Base-by-base conservation (phyloP, 257 asterid species). In the Phtheirospermum japonicum region DNA sequence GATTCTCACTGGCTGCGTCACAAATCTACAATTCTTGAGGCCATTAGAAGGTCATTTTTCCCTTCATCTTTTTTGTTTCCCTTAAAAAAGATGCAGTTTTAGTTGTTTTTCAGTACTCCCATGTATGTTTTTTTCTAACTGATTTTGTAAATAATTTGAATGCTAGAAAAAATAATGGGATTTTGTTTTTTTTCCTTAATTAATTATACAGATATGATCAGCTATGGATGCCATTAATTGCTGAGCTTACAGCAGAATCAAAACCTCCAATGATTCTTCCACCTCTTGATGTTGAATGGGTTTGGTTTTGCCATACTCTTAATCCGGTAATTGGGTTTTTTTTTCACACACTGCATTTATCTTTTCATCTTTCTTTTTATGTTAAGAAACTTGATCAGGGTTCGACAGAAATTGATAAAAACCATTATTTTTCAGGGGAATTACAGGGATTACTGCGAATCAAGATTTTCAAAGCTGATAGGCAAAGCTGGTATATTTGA, bases 271-370 rank as follows among this genome's bases (percentile, higher is more conserved):
- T 83, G 90, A 52, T 91, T 79, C 90, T 86, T 32, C 98, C 97
- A 48, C 98, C 98, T 63, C 76, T 88, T 74, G 98, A 91, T 76
- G 71, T 91, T 73, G 97, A 91, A 69, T 91, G 96, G 96, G 86
- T 88, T 73, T 91, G 98, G 98, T 88, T 68, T 66, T 88, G 95
- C 67, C 98, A 91, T 74, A 72, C 97, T 57, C 83, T 91, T 67
- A 77, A 81, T 68, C 82, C 81, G 72, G 97, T 48, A 48, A 48
- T 16, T 48, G 11, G 11, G 11, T n/a, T n/a, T n/a, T n/a, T n/a
- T n/a, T n/a, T n/a, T n/a, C n/a, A n/a, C n/a, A n/a, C n/a, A n/a
- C n/a, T n/a, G n/a, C n/a, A n/a, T n/a, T n/a, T n/a, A n/a, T n/a
- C n/a, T n/a, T n/a, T n/a, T n/a, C n/a, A n/a, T n/a, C n/a, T n/a